phyloP scores from a whole-genome alignment of 257 asterid genomes.

The Striga asiatica region DNA sequence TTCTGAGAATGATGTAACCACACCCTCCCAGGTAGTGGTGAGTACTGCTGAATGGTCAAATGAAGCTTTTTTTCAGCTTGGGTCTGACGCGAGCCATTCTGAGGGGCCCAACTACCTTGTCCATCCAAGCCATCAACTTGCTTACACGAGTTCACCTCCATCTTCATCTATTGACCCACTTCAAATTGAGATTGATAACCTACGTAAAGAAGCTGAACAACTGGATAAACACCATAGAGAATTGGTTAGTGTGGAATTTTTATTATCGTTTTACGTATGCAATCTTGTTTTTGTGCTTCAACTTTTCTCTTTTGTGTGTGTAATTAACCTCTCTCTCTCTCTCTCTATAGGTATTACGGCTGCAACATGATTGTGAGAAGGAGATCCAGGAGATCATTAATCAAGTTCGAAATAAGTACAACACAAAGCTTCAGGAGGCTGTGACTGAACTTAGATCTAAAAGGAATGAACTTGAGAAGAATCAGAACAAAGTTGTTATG shows the following conservation, averaged over 20 bases:
- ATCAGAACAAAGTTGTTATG: slow-evolving; percentile 34
- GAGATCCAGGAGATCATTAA: slow-evolving; percentile 45
- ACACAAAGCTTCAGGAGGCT: slow-evolving; percentile 38
- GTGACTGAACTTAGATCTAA: slow-evolving; percentile 35
- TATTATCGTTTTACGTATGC: slow-evolving; percentile 14
- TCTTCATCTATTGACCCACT: slow-evolving; percentile 36
- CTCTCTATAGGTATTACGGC: slow-evolving; percentile 35
- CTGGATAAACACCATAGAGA: slow-evolving; percentile 29
- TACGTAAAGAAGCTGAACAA: slow-evolving; percentile 30
- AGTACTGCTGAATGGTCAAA: slow-evolving; percentile 19
- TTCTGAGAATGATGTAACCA: slow-evolving; percentile 16
- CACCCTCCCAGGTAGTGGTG: slow-evolving; percentile 12
- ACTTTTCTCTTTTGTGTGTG: too few relatives aligned
- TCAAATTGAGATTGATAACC: slow-evolving; percentile 34
- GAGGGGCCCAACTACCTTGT: slow-evolving; percentile 9
- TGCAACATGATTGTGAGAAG: slow-evolving; percentile 59
- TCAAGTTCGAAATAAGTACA: slow-evolving; percentile 45
- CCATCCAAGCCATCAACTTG: slow-evolving; percentile 23
- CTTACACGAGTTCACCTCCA: slow-evolving; percentile 18
- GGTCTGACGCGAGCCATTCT: too few relatives aligned
- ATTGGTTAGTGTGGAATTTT: slow-evolving; percentile 34
- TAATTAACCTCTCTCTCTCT: slow-evolving; percentile 6
- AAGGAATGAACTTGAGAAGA: slow-evolving; percentile 35
- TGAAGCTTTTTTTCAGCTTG: slow-evolving; percentile 23
- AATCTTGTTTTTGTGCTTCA: slow-evolving; percentile 8